phyloP scores from a whole-genome alignment of 202 grass and related monocot species.

The Saccharum hybrid region DNA sequence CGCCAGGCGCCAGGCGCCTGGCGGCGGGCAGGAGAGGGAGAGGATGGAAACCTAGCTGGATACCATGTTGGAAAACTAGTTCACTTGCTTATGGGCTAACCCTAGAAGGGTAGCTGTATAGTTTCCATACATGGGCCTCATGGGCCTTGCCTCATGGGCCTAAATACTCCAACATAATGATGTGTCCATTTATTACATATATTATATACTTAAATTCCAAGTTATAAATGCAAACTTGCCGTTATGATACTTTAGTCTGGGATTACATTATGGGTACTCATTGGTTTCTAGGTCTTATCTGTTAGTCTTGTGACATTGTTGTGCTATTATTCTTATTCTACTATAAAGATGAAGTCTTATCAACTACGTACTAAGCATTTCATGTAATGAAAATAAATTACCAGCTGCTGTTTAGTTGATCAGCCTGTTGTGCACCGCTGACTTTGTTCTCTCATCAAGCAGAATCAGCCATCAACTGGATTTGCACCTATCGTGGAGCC shows the following conservation, averaged over 20 bases:
- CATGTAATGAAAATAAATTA: background rate
- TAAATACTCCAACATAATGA: too few relatives aligned
- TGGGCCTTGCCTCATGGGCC: too few relatives aligned
- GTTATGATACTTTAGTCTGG: constrained; percentile 5
- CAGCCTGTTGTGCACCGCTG: background rate
- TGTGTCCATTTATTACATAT: background rate
- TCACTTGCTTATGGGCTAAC: too few relatives aligned
- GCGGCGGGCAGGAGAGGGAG: too few relatives aligned
- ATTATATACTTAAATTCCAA: background rate
- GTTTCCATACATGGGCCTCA: too few relatives aligned
- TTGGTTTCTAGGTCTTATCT: constrained; percentile 31
- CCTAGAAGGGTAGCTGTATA: too few relatives aligned
- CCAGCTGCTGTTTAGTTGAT: constrained; percentile 37
- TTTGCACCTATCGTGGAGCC: constrained; percentile 65
- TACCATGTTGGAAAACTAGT: too few relatives aligned
- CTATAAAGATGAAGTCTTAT: constrained; percentile 16
- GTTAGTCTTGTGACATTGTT: constrained; percentile 15
- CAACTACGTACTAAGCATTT: background rate
- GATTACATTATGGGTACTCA: constrained; percentile 16
- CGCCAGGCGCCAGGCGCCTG: too few relatives aligned
- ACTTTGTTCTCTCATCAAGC: constrained; percentile 39
- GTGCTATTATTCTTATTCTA: constrained; percentile 26
- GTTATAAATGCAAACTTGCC: background rate
- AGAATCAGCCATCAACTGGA: constrained; percentile 54
- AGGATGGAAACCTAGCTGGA: too few relatives aligned